Conservation (phyloP, 805 yeast genomes). For the Nakazawaea holstii region DNA sequence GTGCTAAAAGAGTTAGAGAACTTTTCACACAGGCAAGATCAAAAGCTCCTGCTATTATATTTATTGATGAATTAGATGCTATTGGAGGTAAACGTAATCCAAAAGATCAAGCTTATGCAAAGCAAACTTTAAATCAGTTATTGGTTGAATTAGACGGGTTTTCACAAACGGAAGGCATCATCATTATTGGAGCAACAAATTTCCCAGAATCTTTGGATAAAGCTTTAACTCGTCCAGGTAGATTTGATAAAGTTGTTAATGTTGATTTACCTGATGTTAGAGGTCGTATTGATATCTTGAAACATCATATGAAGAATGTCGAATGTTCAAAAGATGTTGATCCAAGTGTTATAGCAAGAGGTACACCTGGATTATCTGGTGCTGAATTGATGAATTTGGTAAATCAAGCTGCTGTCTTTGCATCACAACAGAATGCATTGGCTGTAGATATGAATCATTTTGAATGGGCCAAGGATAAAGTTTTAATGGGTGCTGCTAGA, state of each 20-base stretch:
- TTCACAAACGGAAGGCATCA: slow-evolving; percentile 87
- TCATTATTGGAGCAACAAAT: slow-evolving; percentile 96
- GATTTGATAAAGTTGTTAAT: slow-evolving; percentile 92
- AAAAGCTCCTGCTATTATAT: slow-evolving; percentile 93
- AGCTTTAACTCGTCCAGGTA: slow-evolving; percentile 96
- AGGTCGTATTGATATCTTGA: slow-evolving; percentile 89
- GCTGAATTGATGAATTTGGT: slow-evolving; percentile 95
- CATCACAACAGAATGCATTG: slow-evolving; percentile 87
- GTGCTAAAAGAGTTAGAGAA: slow-evolving; percentile 96
- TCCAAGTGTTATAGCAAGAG: slow-evolving; percentile 86
- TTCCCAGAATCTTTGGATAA: slow-evolving; percentile 96
- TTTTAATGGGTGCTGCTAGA: slow-evolving; percentile 96
- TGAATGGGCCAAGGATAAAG: slow-evolving; percentile 99
- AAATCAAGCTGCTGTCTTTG: slow-evolving; percentile 96
- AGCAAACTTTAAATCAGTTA: slow-evolving; percentile 93
- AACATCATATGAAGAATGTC: slow-evolving; percentile 87
- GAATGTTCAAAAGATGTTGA: slow-evolving; percentile 84
- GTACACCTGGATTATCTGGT: slow-evolving; percentile 98
- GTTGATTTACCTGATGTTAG: slow-evolving; percentile 97
- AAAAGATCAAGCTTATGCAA: slow-evolving; percentile 96
- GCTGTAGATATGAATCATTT: slow-evolving; percentile 87
- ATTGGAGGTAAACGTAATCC: slow-evolving; percentile 98
- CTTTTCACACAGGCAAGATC: slow-evolving; percentile 89
- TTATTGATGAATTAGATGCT: slow-evolving; percentile 97
- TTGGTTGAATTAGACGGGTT: slow-evolving; percentile 95